These are phyloP conservation scores for Cryptococcus amylolentus DNA, from an alignment of 1,284 basidiomycete species.

Conservation along the genomic window DNA sequence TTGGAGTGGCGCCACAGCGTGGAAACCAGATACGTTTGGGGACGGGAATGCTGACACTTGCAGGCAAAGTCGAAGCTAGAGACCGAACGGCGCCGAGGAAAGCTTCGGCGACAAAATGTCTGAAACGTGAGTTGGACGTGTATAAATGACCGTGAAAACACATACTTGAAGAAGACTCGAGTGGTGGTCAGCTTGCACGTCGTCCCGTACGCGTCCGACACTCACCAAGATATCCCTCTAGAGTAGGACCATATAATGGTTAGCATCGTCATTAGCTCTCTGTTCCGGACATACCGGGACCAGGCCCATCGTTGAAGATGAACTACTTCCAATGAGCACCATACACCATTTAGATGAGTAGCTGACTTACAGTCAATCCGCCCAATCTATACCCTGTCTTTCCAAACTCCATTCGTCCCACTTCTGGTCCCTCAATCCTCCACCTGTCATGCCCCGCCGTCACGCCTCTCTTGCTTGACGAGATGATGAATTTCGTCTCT, in stretches of 20 bases:
- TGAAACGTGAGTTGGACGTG: constrained; percentile 1
- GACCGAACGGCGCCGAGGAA: constrained; percentile 33
- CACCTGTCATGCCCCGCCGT: constrained; percentile 31
- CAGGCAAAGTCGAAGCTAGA: constrained; percentile 19
- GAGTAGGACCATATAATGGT: background rate
- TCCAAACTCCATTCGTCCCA: constrained; percentile 28
- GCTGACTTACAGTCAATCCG: constrained; percentile 34
- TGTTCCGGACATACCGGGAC: constrained; percentile 20
- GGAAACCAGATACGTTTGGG: constrained; percentile 38
- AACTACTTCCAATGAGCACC: constrained; percentile 19
- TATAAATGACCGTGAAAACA: background rate
- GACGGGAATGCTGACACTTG: constrained; percentile 6
- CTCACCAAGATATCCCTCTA: constrained; percentile 27
- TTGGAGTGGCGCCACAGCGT: constrained; percentile 22
- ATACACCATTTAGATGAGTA: background rate
- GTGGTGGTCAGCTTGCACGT: background rate
- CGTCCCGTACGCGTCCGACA: background rate
- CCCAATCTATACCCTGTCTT: constrained; percentile 26
- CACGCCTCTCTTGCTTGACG: constrained; percentile 13
- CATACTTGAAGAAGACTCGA: constrained; percentile 29
- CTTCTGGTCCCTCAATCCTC: constrained; percentile 19
- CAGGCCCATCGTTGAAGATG: constrained; percentile 42
- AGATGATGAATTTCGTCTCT: constrained; percentile 9
- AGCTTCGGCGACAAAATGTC: constrained; percentile 37
- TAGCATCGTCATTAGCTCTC: background rate